Evolutionary conservation across 2,329 filamentous ascomycete genomes (phyloP), one percentile per base, ranked within the genome.

Genomic region (Sarocladium strictum): DNA sequence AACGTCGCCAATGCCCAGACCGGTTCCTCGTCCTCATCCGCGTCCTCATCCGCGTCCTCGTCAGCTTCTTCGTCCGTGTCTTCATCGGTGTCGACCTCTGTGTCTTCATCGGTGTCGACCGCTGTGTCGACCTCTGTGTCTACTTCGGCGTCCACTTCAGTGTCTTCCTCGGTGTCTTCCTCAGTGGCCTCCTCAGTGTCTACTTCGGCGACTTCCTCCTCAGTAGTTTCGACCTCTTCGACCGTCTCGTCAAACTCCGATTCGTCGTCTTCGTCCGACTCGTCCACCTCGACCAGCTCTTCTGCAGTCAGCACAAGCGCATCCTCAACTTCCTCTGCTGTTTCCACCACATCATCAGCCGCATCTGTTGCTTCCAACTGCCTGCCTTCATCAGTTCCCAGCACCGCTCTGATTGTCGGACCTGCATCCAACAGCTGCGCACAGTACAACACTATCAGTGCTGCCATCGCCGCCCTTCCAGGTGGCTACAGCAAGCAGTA

Each of bases 381-480:
- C 14, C 43, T 47, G 10, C 43, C 43, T 3, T 47, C 43, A n/a
- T 47, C 43, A 17, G 29, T 47, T 23, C 43, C 43, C 24, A 29
- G 43, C 43, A 47, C 43, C 3, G 43, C 43, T 26, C n/a, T 47
- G 3, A 47, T 47, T 27, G 43, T 71, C 0, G 71, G 69, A 2
- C 61, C 71, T 1, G 63, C 65, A 54, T 53, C 73, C 3, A 47
- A 47, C 29, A 59, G 70, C 2, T 63, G 62, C 2, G 68, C 67
- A 12, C 67, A 75, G 35, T 77, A 72, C 55, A 59, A 63, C 24
- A 72, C 69, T 3, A 67, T 77, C 2, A 67, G 69, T 2, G 69
- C 72, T 17, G 75, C 75, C 5, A 66, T 77, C 17, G 67, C 66
- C 11, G 73, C 73, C 11, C 63, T 78, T 57, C 70, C 43, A 27